Percentiles rank a stretch among this genome's conserved stretches.
Conservation (phyloP, 768 basidiomycete genomes). For the Collybiopsis confluens region DNA sequence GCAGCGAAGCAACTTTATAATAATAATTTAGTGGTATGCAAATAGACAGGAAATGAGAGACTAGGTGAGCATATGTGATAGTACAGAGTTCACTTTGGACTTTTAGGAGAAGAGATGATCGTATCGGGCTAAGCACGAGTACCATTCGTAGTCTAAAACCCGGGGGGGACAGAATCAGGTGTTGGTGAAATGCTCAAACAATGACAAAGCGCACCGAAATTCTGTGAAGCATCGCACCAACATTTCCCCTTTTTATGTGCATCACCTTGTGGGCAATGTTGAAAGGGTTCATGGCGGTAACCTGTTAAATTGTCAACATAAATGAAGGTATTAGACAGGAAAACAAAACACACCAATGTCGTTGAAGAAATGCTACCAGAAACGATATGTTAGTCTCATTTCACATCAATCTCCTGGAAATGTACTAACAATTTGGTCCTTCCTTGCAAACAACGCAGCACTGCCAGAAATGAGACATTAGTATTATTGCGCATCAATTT, state of each 20-base stretch:
- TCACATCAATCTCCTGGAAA: too few species aligned
- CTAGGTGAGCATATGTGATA: background rate
- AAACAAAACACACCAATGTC: slow-evolving; percentile 73
- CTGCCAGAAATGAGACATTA: too few species aligned
- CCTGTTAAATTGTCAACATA: slow-evolving; percentile 19
- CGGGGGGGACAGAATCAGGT: slow-evolving; percentile 10
- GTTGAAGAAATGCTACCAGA: slow-evolving; percentile 77
- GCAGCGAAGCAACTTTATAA: background rate
- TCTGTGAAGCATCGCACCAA: slow-evolving; percentile 74
- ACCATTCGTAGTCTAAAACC: slow-evolving; percentile 71
- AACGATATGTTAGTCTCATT: too few species aligned
- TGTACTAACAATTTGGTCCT: slow-evolving; percentile 65
- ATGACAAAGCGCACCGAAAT: slow-evolving; percentile 53
- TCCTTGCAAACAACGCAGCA: slow-evolving; percentile 82
- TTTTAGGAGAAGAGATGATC: slow-evolving; percentile 48
- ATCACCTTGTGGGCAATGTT: slow-evolving; percentile 83
- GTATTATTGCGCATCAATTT: too few species aligned
- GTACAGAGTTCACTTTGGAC: background rate
- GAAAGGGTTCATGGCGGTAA: slow-evolving; percentile 91
- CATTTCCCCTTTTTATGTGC: slow-evolving; percentile 76
- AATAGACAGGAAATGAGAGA: background rate
- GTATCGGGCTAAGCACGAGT: slow-evolving; percentile 82
- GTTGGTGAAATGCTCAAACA: background rate
- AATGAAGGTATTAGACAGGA: background rate
- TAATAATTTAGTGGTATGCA: background rate